Conservation (phyloP, 2,329 filamentous ascomycete species). For the Colletotrichum kahawae region DNA sequence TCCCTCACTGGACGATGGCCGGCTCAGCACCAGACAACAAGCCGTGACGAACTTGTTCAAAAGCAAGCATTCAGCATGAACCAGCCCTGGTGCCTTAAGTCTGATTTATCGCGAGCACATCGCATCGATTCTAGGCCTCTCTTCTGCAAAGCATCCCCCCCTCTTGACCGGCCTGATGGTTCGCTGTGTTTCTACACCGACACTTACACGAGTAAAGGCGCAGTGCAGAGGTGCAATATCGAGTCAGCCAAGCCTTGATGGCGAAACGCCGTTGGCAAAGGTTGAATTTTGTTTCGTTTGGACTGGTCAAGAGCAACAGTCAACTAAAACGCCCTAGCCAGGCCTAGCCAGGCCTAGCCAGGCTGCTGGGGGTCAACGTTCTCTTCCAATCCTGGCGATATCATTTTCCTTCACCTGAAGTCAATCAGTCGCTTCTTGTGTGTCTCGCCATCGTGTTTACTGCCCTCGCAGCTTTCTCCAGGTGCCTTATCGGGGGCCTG, state of each 20-base stretch:
- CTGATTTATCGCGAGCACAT: background rate
- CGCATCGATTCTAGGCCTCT: background rate
- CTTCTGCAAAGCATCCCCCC: background rate
- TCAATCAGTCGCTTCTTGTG: background rate
- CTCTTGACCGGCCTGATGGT: background rate
- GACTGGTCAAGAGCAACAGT: background rate
- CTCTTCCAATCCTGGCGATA: background rate
- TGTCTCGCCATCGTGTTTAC: background rate
- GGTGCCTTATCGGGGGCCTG: constrained; percentile 1
- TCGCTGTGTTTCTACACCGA: constrained; percentile 3
- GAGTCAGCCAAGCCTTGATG: constrained; percentile 8
- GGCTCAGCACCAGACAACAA: background rate
- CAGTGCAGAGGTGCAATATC: background rate
- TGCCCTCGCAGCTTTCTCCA: background rate
- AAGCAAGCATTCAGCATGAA: background rate
- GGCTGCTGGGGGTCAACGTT: background rate
- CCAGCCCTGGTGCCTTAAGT: background rate
- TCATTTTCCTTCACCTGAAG: background rate
- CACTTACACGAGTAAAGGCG: constrained; percentile 1
- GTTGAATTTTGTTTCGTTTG: background rate
- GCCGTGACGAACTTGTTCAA: background rate
- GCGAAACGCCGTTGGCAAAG: background rate
- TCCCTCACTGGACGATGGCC: background rate
- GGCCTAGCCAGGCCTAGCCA: too few species aligned
- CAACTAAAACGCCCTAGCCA: background rate